These are phyloP conservation scores for Claviceps sp. DNA, from an alignment of 2,329 filamentous ascomycete species.

Conservation along the genomic window DNA sequence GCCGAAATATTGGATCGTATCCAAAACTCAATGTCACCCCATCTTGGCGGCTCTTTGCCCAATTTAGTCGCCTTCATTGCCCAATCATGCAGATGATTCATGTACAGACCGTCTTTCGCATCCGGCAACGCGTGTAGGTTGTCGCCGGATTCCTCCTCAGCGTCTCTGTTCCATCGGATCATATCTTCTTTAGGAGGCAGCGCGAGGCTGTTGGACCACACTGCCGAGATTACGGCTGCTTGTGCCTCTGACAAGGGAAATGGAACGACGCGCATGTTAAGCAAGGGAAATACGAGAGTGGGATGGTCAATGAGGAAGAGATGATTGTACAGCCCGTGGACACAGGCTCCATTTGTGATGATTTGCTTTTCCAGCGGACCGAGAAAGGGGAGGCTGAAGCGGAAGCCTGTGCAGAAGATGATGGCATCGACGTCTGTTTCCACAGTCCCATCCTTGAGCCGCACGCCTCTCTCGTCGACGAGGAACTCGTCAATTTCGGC, in stretches of 20 bases:
- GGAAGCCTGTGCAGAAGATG: slow-evolving; percentile 81
- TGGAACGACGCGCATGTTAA: slow-evolving; percentile 78
- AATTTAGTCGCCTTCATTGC: slow-evolving; percentile 32
- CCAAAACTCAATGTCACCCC: slow-evolving; percentile 62
- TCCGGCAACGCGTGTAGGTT: slow-evolving; percentile 18
- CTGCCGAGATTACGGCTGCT: slow-evolving; percentile 59
- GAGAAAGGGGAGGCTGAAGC: slow-evolving; percentile 71
- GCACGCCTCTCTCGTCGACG: slow-evolving; percentile 41
- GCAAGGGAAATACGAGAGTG: slow-evolving; percentile 61
- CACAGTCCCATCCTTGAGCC: slow-evolving; percentile 51
- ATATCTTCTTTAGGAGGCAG: slow-evolving; percentile 54
- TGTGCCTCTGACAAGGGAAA: slow-evolving; percentile 73
- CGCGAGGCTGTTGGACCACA: slow-evolving; percentile 58
- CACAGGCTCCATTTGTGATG: slow-evolving; percentile 54
- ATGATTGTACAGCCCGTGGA: slow-evolving; percentile 65
- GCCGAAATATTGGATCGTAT: slow-evolving; percentile 52
- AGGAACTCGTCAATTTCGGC: slow-evolving; percentile 46
- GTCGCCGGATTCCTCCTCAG: slow-evolving; percentile 35
- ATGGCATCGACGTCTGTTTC: slow-evolving; percentile 61
- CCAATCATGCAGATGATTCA: slow-evolving; percentile 57
- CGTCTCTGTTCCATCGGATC: slow-evolving; percentile 51
- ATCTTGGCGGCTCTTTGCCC: slow-evolving; percentile 57
- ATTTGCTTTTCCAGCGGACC: slow-evolving; percentile 32
- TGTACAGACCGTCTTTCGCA: slow-evolving; percentile 47
- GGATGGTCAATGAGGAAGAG: slow-evolving; percentile 64